Evolutionary conservation across 2,329 filamentous ascomycete genomes (phyloP).

Genomic region (Ophiocordyceps camponoti-leonardi): DNA sequence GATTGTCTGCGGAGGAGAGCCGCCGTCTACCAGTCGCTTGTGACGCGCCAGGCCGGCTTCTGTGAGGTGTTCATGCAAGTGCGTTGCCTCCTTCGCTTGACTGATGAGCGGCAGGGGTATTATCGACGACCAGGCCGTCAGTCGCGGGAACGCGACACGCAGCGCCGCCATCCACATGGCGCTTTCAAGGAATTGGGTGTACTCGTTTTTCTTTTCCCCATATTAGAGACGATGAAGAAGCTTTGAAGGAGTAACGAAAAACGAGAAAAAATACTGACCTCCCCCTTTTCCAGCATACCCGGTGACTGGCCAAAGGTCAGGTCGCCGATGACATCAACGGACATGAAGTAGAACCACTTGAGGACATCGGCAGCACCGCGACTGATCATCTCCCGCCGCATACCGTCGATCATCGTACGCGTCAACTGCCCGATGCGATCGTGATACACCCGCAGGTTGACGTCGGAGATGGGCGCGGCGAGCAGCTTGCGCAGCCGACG

Average conservation of each 20-base stretch:
- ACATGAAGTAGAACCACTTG: slow-evolving; percentile 34
- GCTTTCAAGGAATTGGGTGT: slow-evolving; percentile 19
- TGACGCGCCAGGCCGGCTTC: slow-evolving; percentile 11
- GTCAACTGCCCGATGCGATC: neutral
- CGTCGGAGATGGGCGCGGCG: slow-evolving; percentile 19
- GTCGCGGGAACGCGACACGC: slow-evolving; percentile 10
- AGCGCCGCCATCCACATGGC: slow-evolving; percentile 7
- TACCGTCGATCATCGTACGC: neutral
- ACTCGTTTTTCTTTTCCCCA: slow-evolving; percentile 13
- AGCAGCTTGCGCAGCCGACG: slow-evolving; percentile 22
- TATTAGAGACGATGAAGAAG: too few species aligned
- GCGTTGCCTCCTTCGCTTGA: neutral
- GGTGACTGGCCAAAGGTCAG: slow-evolving; percentile 35
- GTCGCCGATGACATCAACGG: slow-evolving; percentile 32
- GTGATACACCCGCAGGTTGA: slow-evolving; percentile 8
- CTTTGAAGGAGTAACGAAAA: too few species aligned
- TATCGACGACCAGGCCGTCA: slow-evolving; percentile 8
- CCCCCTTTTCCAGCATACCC: neutral
- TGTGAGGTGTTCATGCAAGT: slow-evolving; percentile 8
- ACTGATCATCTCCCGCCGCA: slow-evolving; percentile 16
- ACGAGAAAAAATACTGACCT: neutral
- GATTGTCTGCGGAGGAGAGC: slow-evolving; percentile 12
- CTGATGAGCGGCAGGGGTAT: slow-evolving; percentile 9
- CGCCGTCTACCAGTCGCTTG: slow-evolving; percentile 6
- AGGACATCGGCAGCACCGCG: slow-evolving; percentile 22